These are phyloP conservation scores for Spathaspora passalidarum DNA, from an alignment of 805 yeast genomes.

Conservation along the genomic window DNA sequence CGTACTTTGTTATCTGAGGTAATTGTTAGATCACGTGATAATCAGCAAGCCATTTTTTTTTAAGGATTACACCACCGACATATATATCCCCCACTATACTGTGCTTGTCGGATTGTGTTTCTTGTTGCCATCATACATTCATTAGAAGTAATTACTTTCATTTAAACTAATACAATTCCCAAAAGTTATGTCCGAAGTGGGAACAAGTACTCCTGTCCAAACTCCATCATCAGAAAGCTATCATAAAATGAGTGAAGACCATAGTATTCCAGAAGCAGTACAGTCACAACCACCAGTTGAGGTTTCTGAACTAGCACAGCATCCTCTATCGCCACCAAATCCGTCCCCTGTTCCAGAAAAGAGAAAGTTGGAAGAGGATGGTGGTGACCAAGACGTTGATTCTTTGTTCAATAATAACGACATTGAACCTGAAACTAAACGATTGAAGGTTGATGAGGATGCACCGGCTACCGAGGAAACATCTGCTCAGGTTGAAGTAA, in stretches of 20 bases:
- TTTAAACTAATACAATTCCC: not conserved
- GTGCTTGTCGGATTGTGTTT: not conserved
- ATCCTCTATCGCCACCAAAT: slow-evolving; percentile 44
- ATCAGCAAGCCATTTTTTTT: too few species aligned
- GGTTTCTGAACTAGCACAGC: slow-evolving; percentile 10
- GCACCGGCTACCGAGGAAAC: too few species aligned
- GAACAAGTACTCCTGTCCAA: slow-evolving; percentile 37
- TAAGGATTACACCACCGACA: not conserved
- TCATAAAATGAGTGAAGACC: slow-evolving; percentile 14
- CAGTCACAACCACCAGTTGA: not conserved
- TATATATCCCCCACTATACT: slow-evolving; percentile 1
- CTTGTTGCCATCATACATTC: not conserved
- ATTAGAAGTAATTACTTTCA: not conserved
- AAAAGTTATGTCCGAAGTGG: slow-evolving; percentile 9
- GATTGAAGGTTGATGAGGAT: not conserved
- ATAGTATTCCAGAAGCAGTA: not conserved
- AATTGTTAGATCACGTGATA: too few species aligned
- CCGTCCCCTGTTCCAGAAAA: slow-evolving; percentile 44
- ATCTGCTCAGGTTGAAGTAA: not conserved
- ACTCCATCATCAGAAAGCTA: slow-evolving; percentile 33
- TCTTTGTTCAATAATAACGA: not conserved
- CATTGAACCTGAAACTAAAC: slow-evolving; percentile 2
- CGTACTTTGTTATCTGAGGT: too few species aligned
- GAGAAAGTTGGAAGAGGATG: slow-evolving; percentile 24
- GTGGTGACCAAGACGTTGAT: slow-evolving; percentile 3